Evolutionary conservation across 169 alveolate species (phyloP).

Genomic region (Cryptosporidium ubiquitum): DNA sequence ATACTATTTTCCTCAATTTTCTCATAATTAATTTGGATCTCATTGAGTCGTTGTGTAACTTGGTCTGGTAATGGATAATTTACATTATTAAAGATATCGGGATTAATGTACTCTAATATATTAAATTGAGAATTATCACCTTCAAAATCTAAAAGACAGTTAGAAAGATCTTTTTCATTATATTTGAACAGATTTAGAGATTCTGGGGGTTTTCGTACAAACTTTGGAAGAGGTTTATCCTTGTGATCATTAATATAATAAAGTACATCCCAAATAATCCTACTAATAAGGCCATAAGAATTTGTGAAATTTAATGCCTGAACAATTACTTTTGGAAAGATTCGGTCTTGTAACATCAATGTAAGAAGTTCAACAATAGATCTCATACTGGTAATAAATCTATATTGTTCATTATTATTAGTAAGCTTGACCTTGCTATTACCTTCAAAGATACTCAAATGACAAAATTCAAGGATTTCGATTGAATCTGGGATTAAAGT

Average conservation of each 20-base stretch:
- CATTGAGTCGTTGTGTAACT: not conserved
- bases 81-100: slow-evolving; percentile 2
- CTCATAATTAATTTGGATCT: slow-evolving; percentile 10
- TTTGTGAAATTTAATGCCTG: slow-evolving; percentile 64
- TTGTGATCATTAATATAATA: slow-evolving; percentile 56
- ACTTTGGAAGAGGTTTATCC: slow-evolving; percentile 38
- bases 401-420: slow-evolving; percentile 44
- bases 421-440: slow-evolving; percentile 24
- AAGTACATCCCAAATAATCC: slow-evolving; percentile 54
- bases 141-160: not conserved
- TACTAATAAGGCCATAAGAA: slow-evolving; percentile 60
- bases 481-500: slow-evolving; percentile 70
- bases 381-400: slow-evolving; percentile 68
- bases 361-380: slow-evolving; percentile 71
- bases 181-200: not conserved
- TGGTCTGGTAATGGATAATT: slow-evolving; percentile 45
- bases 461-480: slow-evolving; percentile 68
- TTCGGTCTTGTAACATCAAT: slow-evolving; percentile 64
- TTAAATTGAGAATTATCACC: slow-evolving; percentile 30
- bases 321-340: slow-evolving; percentile 67
- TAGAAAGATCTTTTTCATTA: not conserved
- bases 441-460: slow-evolving; percentile 51
- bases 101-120: slow-evolving; percentile 44
- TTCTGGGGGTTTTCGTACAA: slow-evolving; percentile 23
- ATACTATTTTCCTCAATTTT: not conserved